Percentiles rank a stretch among this genome's conserved stretches.
These are phyloP conservation scores for Pseudonitzschia delicatissima DNA, from an alignment of 108 stramenopile genomes.

Conservation along the genomic window DNA sequence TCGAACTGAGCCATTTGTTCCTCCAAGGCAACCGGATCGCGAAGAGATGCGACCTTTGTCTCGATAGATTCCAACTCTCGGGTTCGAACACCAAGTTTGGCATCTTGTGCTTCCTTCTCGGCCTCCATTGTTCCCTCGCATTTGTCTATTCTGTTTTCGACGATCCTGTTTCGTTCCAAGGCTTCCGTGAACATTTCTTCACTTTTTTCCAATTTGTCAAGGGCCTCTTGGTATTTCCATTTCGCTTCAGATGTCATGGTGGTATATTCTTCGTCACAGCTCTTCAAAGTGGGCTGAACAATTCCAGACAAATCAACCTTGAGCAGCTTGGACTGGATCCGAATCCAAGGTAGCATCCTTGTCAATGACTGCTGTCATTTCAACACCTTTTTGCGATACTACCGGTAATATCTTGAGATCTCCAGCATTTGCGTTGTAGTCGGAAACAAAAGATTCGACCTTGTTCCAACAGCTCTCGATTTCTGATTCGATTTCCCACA, in stretches of 20 bases:
- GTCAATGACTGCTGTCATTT: constrained; percentile 43
- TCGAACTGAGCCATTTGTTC: constrained; percentile 57
- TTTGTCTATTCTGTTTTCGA: constrained; percentile 45
- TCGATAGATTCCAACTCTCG: constrained; percentile 63
- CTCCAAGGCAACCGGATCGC: constrained; percentile 74
- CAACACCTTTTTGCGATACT: constrained; percentile 36
- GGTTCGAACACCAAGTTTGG: constrained; percentile 52
- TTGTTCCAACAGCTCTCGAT: constrained; percentile 34
- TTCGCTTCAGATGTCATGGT: constrained; percentile 26
- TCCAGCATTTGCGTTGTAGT: constrained; percentile 51
- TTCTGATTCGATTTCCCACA: constrained; percentile 49
- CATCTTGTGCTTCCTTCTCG: constrained; percentile 54
- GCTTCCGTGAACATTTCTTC: constrained; percentile 49
- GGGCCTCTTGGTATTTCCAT: constrained; percentile 44
- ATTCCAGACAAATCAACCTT: constrained; percentile 44
- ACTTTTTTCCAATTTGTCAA: constrained; percentile 48
- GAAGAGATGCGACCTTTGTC: constrained; percentile 60
- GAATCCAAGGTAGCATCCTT: constrained; percentile 31
- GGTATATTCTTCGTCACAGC: constrained; percentile 33
- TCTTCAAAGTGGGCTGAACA: constrained; percentile 37
- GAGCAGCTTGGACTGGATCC: constrained; percentile 38
- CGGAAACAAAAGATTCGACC: constrained; percentile 43
- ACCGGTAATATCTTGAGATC: constrained; percentile 56
- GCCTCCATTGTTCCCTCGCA: constrained; percentile 45
- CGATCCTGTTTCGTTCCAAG: constrained; percentile 40